phyloP scores from a whole-genome alignment of 2,329 filamentous ascomycete species.

The Leptographium lundbergii region DNA sequence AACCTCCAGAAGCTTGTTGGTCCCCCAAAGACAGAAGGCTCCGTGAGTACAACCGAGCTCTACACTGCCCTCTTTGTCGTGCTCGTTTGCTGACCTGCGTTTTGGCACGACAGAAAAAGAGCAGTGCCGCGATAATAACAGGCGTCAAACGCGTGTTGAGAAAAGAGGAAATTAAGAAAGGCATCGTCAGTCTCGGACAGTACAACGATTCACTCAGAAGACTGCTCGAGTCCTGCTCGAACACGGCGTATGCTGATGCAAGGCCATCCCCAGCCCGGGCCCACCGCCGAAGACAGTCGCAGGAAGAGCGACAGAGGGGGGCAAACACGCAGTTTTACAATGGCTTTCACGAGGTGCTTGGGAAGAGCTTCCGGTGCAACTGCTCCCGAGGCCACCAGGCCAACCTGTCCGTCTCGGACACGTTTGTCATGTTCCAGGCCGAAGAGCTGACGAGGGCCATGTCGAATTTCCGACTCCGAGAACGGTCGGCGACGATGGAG shows the following conservation, averaged over 20 bases:
- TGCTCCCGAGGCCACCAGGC: constrained; percentile 8
- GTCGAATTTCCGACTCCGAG: constrained; percentile 2
- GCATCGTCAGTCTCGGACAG: constrained; percentile 1
- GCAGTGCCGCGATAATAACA: background rate
- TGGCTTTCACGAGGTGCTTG: constrained; percentile 9
- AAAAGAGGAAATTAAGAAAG: constrained; percentile 7
- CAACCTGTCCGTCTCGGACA: constrained; percentile 11
- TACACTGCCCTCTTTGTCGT: background rate
- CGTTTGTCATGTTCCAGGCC: constrained; percentile 8
- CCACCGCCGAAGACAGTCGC: background rate
- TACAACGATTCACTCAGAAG: constrained; percentile 5
- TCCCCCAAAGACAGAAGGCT: constrained; percentile 1
- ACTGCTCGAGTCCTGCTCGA: constrained; percentile 8
- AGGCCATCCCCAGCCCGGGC: background rate
- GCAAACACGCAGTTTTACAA: constrained; percentile 7
- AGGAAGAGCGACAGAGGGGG: constrained; percentile 5
- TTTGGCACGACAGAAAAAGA: background rate
- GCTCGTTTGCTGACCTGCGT: background rate
- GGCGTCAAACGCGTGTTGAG: constrained; percentile 7
- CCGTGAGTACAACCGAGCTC: background rate
- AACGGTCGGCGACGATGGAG: constrained; percentile 4
- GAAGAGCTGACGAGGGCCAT: constrained; percentile 1
- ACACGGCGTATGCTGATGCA: constrained; percentile 6
- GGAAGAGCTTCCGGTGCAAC: constrained; percentile 9
- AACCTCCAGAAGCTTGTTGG: constrained; percentile 2